Base-by-base conservation (phyloP, 2,329 filamentous ascomycete species). In the Teratosphaeria zuluensis region DNA sequence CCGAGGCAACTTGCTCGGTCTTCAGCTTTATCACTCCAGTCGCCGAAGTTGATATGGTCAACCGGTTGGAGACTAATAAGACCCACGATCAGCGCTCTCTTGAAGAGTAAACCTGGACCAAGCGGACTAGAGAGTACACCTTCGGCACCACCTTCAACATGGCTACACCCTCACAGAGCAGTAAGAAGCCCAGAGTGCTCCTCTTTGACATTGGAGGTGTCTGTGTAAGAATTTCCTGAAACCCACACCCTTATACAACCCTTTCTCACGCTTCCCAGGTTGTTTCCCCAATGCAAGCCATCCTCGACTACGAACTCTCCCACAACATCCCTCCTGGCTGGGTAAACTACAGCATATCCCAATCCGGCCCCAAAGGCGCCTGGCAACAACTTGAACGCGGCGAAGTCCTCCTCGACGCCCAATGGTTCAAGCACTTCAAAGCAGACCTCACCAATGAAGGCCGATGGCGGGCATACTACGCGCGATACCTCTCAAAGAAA, bases 131-230 rank as follows among this genome's bases (percentile, higher is more conserved):
- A 46, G 57, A 60, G 16, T 65, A 63, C 56, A 61, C 56, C 51
- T 66, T 66, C 31, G 60, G 61, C 51, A 61, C 61, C 12, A 61
- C 57, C 54, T 57, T 64, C 59, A 58, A 62, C 30, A 69, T 69
- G 67, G 58, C 65, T 33, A 33, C 53, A 21, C 55, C 58, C 21
- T 30, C 55, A 48, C 54, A 51, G 33, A 56, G 57, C 28, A 56
- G 53, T 32, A 65, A 65, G 56, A 31, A 35, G 28, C 88, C 89
- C 32, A 88, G 88, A 66, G 89, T 89, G 58, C 77, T 95, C 33
- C 79, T 99, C 24, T 97, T 97, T 73, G 94, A 99, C 75, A 94
- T 99, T 66, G 94, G 94, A 46, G 94, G 94, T 62, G 94, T 99
- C 66, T 95, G 90, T 80, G 92, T 96, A 87, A 31, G 38, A 56